Base-by-base conservation (phyloP, 2,329 filamentous ascomycete genomes). In the Phialemoniopsis sp. region DNA sequence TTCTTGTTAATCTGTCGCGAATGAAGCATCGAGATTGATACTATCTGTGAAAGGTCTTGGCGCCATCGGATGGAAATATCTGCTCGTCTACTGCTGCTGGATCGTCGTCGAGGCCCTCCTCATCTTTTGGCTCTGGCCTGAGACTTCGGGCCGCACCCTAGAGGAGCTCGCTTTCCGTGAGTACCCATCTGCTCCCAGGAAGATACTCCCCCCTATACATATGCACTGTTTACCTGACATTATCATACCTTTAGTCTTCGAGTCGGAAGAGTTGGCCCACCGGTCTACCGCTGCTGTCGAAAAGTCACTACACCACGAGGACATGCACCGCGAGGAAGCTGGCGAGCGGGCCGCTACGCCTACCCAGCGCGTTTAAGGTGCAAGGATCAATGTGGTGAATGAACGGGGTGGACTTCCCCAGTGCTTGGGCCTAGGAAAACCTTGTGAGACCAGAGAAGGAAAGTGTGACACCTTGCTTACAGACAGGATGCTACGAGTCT, bases 81-180 rank as follows among this genome's bases (percentile, higher is more conserved):
- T 58, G 13, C 52, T 59, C 13, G 49, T 53, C 36, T 59, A 57
- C 46, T 51, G 51, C 46, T 56, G 52, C 51, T 57, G 55, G 52
- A 55, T 58, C 34, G 46, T 47, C 32, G 49, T 49, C 39, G 56
- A 55, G 46, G 51, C 47, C 7, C 33, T 46, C 9, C 34, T 52
- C 9, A 51, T 55, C 31, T 55, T 48, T 41, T 55, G 53, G 38
- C 44, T 55, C 34, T 55, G 50, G 41, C 51, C 51, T n/a, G 53
- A 55, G 40, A 55, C 53, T 8, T 53, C 47, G 4, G 48, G 47
- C 5, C 46, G 51, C 14, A 53, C 50, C 18, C 43, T 55, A 18
- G 53, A 55, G 37, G 53, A 55, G 41, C 40, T 55, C 15, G 51
- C 53, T 29, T 55, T 55, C 41, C 42, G 51, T 54, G 40, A 44